phyloP scores from a whole-genome alignment of 2,329 filamentous ascomycete species.

The Ascochyta pisi region DNA sequence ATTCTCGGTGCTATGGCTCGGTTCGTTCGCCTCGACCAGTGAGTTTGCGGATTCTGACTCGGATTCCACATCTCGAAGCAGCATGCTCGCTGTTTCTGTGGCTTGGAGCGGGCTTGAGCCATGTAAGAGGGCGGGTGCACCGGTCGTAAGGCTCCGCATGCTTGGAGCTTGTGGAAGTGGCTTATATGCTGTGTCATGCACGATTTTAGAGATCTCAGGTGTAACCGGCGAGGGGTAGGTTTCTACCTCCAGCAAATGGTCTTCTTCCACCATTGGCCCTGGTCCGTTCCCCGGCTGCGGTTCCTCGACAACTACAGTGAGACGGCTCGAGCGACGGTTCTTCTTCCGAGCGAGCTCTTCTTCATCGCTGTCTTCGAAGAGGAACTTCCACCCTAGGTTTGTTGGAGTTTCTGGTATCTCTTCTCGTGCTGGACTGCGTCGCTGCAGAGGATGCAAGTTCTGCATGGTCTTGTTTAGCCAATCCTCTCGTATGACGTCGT shows the following conservation, averaged over 20 bases:
- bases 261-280: background rate
- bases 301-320: background rate
- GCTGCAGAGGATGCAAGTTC: background rate
- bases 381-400: background rate
- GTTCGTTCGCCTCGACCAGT: background rate
- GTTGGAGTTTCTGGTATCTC: background rate
- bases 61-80: background rate
- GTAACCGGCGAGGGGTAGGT: background rate
- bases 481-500: background rate
- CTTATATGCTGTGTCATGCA: too few species aligned
- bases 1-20: background rate
- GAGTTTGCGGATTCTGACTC: background rate
- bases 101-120: background rate
- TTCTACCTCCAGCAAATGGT: background rate
- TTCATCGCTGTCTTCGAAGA: background rate
- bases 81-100: background rate
- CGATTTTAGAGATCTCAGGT: background rate
- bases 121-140: background rate
- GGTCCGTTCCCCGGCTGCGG: background rate
- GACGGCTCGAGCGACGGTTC: background rate
- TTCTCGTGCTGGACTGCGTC: background rate
- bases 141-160: too few species aligned
- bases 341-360: background rate
- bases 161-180: too few species aligned
- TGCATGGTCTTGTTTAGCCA: background rate